Evolutionary conservation across 345 rosid genomes (phyloP).

Genomic region (Lagerstroemia speciosa): DNA sequence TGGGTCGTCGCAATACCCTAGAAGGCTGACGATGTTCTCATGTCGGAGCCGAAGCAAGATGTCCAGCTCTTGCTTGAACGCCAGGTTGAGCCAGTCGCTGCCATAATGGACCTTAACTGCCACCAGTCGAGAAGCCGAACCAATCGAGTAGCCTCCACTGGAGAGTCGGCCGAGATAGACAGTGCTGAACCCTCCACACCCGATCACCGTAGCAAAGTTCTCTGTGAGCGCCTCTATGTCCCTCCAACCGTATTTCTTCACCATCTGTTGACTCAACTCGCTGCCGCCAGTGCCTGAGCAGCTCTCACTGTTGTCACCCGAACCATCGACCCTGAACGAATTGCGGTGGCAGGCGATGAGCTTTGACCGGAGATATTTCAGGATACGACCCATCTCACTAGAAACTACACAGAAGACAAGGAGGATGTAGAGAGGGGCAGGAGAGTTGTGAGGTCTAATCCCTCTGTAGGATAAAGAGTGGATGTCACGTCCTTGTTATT

Average conservation of each 20-base stretch:
- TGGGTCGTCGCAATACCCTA: slow-evolving; percentile 59
- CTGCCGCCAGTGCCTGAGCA: slow-evolving; percentile 2
- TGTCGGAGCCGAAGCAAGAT: slow-evolving; percentile 56
- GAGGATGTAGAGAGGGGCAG: background rate
- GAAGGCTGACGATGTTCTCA: slow-evolving; percentile 56
- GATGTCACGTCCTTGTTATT: slow-evolving; percentile 3
- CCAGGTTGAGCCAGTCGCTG: slow-evolving; percentile 47
- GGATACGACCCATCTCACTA: background rate
- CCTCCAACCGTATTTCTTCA: slow-evolving; percentile 10
- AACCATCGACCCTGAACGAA: background rate
- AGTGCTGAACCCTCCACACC: slow-evolving; percentile 18
- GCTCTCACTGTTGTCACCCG: background rate
- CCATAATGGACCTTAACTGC: slow-evolving; percentile 11
- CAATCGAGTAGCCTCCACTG: background rate
- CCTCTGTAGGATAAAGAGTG: background rate
- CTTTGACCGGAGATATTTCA: slow-evolving; percentile 9
- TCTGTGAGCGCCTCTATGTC: slow-evolving; percentile 14
- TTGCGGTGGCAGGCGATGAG: background rate
- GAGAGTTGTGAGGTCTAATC: background rate
- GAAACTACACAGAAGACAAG: background rate
- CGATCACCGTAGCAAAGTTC: slow-evolving; percentile 8
- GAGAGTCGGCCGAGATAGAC: slow-evolving; percentile 16
- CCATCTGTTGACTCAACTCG: background rate
- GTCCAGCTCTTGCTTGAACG: slow-evolving; percentile 64
- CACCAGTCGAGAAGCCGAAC: background rate